Evolutionary conservation across 805 yeast species (phyloP).

Genomic region (Saccharomyces kudriavzevii): DNA sequence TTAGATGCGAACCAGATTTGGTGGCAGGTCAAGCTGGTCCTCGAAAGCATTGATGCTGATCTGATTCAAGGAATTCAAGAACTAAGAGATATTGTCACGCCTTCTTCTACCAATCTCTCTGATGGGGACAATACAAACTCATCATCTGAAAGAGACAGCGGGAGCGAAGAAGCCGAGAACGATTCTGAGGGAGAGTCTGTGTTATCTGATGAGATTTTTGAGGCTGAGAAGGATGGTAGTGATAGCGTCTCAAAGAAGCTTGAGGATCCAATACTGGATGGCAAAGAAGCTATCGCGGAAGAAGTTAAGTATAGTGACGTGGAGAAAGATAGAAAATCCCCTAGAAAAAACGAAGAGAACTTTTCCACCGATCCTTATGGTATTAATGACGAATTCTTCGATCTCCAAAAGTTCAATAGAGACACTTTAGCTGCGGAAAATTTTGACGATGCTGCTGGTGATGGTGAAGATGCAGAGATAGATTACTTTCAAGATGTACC

Average conservation of each 20-base stretch:
- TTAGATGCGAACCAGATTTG: slow-evolving; percentile 85
- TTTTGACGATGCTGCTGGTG: slow-evolving; percentile 34
- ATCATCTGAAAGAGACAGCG: slow-evolving; percentile 22
- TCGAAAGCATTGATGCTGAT: slow-evolving; percentile 67
- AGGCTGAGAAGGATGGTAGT: slow-evolving; percentile 24
- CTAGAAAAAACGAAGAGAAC: slow-evolving; percentile 6
- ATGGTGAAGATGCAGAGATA: slow-evolving; percentile 41
- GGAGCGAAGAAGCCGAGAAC: slow-evolving; percentile 19
- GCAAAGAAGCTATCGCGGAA: slow-evolving; percentile 21
- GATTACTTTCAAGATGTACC: slow-evolving; percentile 47
- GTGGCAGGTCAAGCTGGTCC: slow-evolving; percentile 82
- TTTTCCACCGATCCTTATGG: slow-evolving; percentile 49
- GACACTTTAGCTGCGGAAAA: slow-evolving; percentile 61
- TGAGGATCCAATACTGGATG: slow-evolving; percentile 23
- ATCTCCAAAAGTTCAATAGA: slow-evolving; percentile 74
- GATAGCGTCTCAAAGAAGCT: slow-evolving; percentile 20
- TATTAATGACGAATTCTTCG: slow-evolving; percentile 75
- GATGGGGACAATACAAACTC: slow-evolving; percentile 38
- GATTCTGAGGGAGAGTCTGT: slow-evolving; percentile 25
- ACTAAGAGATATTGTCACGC: slow-evolving; percentile 29
- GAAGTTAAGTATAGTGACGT: slow-evolving; percentile 27
- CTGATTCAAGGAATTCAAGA: slow-evolving; percentile 51
- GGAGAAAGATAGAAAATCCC: slow-evolving; percentile 16
- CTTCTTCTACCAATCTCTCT: slow-evolving; percentile 20
- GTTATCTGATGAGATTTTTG: slow-evolving; percentile 21